These are phyloP conservation scores for Penicillium janthinellum DNA, from an alignment of 2,329 filamentous ascomycete species.

Conservation along the genomic window DNA sequence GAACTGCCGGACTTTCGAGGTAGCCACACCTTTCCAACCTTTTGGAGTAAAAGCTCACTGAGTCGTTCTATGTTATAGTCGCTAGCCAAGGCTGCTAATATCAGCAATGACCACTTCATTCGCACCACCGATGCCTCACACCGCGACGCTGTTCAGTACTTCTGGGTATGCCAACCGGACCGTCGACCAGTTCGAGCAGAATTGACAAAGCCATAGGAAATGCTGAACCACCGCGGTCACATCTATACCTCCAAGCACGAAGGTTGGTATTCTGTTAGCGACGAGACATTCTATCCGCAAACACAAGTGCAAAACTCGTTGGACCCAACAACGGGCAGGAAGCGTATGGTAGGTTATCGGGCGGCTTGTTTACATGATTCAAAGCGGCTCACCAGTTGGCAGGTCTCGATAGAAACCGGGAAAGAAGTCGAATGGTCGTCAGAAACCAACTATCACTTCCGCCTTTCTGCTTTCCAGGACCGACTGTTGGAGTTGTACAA, in stretches of 20 bases:
- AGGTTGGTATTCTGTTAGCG: constrained; percentile 95
- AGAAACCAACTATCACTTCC: constrained; percentile 94
- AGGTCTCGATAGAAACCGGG: constrained; percentile 78
- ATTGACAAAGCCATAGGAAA: constrained; percentile 47
- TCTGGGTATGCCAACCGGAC: constrained; percentile 63
- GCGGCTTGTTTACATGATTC: background rate
- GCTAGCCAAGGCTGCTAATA: constrained; percentile 68
- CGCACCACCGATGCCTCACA: constrained; percentile 86
- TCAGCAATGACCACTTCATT: constrained; percentile 84
- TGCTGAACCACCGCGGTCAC: constrained; percentile 72
- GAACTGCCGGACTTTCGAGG: constrained; percentile 76
- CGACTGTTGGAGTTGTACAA: constrained; percentile 76
- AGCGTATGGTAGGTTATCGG: constrained; percentile 63
- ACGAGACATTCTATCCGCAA: constrained; percentile 93
- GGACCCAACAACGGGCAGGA: constrained; percentile 78
- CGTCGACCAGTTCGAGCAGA: background rate
- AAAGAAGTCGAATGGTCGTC: constrained; percentile 94
- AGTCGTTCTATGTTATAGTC: constrained; percentile 43
- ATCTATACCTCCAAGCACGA: constrained; percentile 85
- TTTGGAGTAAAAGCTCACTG: background rate
- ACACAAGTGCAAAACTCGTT: constrained; percentile 71
- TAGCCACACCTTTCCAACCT: constrained; percentile 25
- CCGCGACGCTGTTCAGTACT: constrained; percentile 79
- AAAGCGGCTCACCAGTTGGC: constrained; percentile 18
- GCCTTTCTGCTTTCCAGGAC: constrained; percentile 79